Evolutionary conservation across 2,329 filamentous ascomycete genomes (phyloP), one percentile per base, ranked within the genome.

Genomic region (Exophiala sp.): DNA sequence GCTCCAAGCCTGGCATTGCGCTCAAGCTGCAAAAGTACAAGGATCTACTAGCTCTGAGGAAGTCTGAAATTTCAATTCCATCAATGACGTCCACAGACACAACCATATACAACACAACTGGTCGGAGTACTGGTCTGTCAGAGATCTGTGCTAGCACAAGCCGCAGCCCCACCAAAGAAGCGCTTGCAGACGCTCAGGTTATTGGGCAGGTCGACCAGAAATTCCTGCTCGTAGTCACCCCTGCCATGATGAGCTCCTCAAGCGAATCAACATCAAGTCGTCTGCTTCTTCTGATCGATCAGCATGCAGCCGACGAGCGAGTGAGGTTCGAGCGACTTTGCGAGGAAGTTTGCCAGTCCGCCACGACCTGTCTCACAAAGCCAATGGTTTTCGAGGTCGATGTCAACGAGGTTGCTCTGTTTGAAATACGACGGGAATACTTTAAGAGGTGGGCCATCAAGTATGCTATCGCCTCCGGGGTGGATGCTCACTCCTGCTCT

Each of bases 281-380:
- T 14, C 62, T 84, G 1, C 72, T 97, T 3, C 78, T 95, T 0
- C 75, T 96, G 36, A 79, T 96, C 5, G 94, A 99, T 65, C 94
- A 99, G 65, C 94, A 99, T 67, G 94, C 94, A 1, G 94, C 91
- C 2, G 92, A 96, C 67, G 94, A 99, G 72, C 81, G 94, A 42
- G 84, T 88, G 58, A 84, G 85, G 1, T 80, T 97, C 1, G 94
- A 99, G 66, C 67, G 70, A 0, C 76, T 99, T 1, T 83, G 95
- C 67, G 58, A 66, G 20, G 77, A 82, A 2, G 71, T 88, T 32
- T 83, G 78, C 62, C 11, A 35, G 11, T 69, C 68, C 12, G 60
- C 66, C 20, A 51, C 35, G 8, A 42, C 66, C 0, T 50, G 11
- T 9, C 69, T 82, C 2, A 64, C 67, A 2, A 81, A 77, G 18